Evolutionary conservation across 2,329 filamentous ascomycete genomes (phyloP).

Genomic region (Juglanconis sp.): DNA sequence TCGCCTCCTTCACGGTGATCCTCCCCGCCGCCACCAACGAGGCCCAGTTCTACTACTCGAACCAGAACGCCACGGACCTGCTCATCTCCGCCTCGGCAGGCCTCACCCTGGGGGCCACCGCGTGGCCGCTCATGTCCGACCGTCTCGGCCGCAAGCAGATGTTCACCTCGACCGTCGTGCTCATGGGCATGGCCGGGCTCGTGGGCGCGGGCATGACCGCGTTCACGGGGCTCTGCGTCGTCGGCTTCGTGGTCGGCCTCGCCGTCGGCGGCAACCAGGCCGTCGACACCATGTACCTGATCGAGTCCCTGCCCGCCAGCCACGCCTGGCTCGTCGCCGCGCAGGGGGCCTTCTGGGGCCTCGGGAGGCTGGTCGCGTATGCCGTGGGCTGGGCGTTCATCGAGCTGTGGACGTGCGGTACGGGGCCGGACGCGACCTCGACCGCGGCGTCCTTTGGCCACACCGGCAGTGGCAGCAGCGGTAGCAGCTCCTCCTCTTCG

Average conservation of each 20-base stretch:
- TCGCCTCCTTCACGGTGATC: constrained; percentile 2
- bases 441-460: background rate
- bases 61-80: constrained; percentile 4
- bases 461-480: background rate
- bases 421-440: background rate
- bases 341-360: background rate
- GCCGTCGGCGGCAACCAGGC: constrained; percentile 3
- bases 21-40: constrained; percentile 5
- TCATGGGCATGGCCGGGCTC: constrained; percentile 5
- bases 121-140: constrained; percentile 5
- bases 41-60: constrained; percentile 1
- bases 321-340: constrained; percentile 3
- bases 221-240: constrained; percentile 3
- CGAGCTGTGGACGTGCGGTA: constrained; percentile 4
- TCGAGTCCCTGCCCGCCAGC: constrained; percentile 2
- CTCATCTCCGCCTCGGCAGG: background rate
- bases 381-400: constrained; percentile 5
- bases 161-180: background rate
- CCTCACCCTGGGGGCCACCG: background rate
- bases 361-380: background rate
- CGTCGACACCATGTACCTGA: background rate
- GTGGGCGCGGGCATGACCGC: constrained; percentile 4
- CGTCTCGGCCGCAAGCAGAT: constrained; percentile 5
- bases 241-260: constrained; percentile 3
- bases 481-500: background rate